phyloP scores from a whole-genome alignment of 2,329 filamentous ascomycete genomes.

The Onygenales sp. region DNA sequence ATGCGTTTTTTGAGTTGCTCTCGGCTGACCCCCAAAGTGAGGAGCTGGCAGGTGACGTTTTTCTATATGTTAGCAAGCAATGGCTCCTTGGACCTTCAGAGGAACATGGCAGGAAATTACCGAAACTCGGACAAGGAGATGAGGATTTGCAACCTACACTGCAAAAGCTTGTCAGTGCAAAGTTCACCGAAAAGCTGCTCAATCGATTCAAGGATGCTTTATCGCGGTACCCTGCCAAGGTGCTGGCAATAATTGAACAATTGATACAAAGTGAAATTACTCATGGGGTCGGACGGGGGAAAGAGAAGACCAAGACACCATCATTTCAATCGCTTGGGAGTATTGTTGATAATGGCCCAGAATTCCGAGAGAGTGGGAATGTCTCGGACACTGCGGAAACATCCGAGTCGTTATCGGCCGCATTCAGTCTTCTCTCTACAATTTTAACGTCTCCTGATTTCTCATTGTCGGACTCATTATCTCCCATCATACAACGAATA shows the following conservation, averaged over 20 bases:
- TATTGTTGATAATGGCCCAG: conserved; percentile 17
- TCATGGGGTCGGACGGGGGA: conserved; percentile 3
- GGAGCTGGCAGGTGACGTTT: conserved; percentile 31
- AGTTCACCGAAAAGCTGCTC: conserved; percentile 32
- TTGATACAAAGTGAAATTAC: conserved; percentile 28
- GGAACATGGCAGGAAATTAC: not conserved
- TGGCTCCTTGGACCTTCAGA: conserved; percentile 28
- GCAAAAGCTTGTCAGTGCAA: conserved; percentile 30
- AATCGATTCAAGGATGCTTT: conserved; percentile 34
- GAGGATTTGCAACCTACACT: conserved; percentile 20
- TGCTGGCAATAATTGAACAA: conserved; percentile 33
- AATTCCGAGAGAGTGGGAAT: conserved; percentile 8
- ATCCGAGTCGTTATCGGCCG: conserved; percentile 28
- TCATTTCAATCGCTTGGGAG: conserved; percentile 28
- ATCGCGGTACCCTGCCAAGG: conserved; percentile 28
- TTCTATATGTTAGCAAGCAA: conserved; percentile 31
- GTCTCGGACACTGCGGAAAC: conserved; percentile 15
- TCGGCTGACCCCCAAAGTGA: conserved; percentile 30
- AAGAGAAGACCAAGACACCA: conserved; percentile 9
- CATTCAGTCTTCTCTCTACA: conserved; percentile 34
- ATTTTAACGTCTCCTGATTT: conserved; percentile 34
- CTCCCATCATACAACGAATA: conserved; percentile 21
- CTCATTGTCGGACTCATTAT: conserved; percentile 19
- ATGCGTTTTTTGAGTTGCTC: conserved; percentile 28
- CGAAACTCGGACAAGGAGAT: conserved; percentile 7